Evolutionary conservation across 2,329 filamentous ascomycete species (phyloP), one percentile per base, ranked within the genome.

Genomic region (Pyrenophora teres): DNA sequence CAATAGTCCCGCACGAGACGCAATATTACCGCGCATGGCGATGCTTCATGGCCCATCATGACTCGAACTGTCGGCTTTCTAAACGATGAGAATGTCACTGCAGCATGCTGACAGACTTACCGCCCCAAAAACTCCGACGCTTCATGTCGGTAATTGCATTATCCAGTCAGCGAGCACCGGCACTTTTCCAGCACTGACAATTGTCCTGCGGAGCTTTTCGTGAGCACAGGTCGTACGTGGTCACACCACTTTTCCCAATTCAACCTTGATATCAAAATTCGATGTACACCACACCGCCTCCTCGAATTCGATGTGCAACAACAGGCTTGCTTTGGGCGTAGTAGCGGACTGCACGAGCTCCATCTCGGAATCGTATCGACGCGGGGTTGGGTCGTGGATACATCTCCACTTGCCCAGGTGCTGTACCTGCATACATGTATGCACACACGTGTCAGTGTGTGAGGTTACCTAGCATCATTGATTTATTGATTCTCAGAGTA

Each of bases 381-480:
- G 6, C 21, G 21, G 15, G 10, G 38, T 27, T 31, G 15, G 15
- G 15, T 15, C 15, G 15, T 8, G 30, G 30, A 5, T 16, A 19
- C 9, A 35, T 44, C 39, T 39, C 40, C 48, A 18, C 35, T 48
- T 36, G 44, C 33, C 45, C 36, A 45, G n/a, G 31, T 47, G 39
- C 30, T 31, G 37, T 47, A 40, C 35, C 6, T 39, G 42, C 31
- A 44, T 32, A 15, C 15, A 19, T 48, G 37, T 42, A 27, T 41
- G 41, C 33, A 40, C 43, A 52, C 44, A 54, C 50, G 50, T 51
- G 53, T 52, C 38, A 10, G 32, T 45, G 43, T 42, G 31, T 40
- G 23, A 36, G 10, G 52, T 54, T 38, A 43, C 46, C 21, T 35
- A 32, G 44, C 54, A 32, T 49, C 27, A 52, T 54, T 32, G 27